phyloP scores from a whole-genome alignment of 2,329 filamentous ascomycete genomes.

The Xylariaceae sp. region DNA sequence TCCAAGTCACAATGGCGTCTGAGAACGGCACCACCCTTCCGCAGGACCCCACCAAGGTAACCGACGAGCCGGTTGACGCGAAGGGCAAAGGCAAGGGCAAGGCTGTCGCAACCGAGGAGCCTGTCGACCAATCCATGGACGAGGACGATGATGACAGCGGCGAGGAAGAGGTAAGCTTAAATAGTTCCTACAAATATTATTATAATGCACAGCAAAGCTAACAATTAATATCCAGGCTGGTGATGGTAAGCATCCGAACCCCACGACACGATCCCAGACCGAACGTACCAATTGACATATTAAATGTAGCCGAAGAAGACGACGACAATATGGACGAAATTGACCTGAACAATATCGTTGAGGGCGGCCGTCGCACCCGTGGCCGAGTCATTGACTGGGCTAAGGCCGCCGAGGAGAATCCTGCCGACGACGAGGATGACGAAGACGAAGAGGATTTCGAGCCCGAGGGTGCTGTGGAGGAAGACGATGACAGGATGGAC shows the following conservation, averaged over 20 bases:
- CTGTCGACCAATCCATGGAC: constrained; percentile 70
- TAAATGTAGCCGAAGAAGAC: constrained; percentile 63
- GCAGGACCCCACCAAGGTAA: constrained; percentile 50
- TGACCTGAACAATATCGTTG: constrained; percentile 85
- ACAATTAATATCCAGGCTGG: constrained; percentile 29
- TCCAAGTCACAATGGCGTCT: constrained; percentile 51
- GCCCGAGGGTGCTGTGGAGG: constrained; percentile 58
- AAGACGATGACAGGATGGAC: constrained; percentile 76
- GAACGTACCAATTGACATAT: constrained; percentile 13
- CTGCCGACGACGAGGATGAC: constrained; percentile 77
- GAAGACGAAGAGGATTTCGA: constrained; percentile 78
- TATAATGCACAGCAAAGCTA: constrained; percentile 26
- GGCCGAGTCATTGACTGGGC: constrained; percentile 92
- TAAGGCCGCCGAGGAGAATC: constrained; percentile 82
- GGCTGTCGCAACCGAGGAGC: constrained; percentile 60
- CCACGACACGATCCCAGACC: background rate
- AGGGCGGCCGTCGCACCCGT: constrained; percentile 80
- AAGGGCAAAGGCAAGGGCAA: constrained; percentile 98
- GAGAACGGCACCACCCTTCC: constrained; percentile 57
- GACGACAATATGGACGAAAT: constrained; percentile 90
- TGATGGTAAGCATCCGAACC: constrained; percentile 34
- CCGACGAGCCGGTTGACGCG: constrained; percentile 54
- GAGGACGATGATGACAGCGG: constrained; percentile 75
- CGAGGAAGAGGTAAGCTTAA: constrained; percentile 58
- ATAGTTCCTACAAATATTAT: constrained; percentile 8